Percentiles rank a stretch among this genome's conserved stretches.
These are phyloP conservation scores for Aureobasidium mangrovei DNA, from an alignment of 2,329 filamentous ascomycete genomes.

Conservation along the genomic window DNA sequence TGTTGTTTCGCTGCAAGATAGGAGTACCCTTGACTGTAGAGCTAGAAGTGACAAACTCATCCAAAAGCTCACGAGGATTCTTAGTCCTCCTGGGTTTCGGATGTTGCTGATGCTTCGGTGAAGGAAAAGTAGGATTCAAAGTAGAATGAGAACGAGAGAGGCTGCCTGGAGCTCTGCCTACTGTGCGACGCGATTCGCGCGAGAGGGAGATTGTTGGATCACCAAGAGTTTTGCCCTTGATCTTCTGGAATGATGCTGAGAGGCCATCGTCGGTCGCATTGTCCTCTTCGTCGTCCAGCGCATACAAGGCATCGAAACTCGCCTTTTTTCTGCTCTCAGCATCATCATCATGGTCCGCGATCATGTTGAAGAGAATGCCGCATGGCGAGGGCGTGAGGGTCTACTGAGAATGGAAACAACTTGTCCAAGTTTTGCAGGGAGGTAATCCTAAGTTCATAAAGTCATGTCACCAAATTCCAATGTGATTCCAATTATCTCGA, in stretches of 20 bases:
- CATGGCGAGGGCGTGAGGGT: not conserved
- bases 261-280: slow-evolving; percentile 19
- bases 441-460: too few relatives aligned
- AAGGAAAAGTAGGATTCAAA: not conserved
- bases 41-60: slow-evolving; percentile 1
- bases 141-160: slow-evolving; percentile 21
- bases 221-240: slow-evolving; percentile 15
- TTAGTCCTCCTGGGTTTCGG: not conserved
- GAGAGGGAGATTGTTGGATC: slow-evolving; percentile 6
- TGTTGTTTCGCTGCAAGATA: slow-evolving; percentile 13
- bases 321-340: slow-evolving; percentile 17
- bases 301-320: slow-evolving; percentile 19
- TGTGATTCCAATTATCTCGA: not conserved
- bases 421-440: too few relatives aligned
- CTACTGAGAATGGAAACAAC: too few relatives aligned
- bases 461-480: too few relatives aligned
- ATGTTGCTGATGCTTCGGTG: not conserved
- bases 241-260: slow-evolving; percentile 17
- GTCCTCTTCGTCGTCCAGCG: slow-evolving; percentile 18
- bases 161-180: slow-evolving; percentile 2
- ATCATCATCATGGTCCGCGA: not conserved
- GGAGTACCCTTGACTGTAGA: slow-evolving; percentile 9
- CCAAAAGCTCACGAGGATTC: not conserved
- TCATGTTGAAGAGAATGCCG: slow-evolving; percentile 4
- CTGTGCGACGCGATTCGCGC: slow-evolving; percentile 1